Evolutionary conservation across 1,284 basidiomycete genomes (phyloP).

Genomic region (Pterula multifida): DNA sequence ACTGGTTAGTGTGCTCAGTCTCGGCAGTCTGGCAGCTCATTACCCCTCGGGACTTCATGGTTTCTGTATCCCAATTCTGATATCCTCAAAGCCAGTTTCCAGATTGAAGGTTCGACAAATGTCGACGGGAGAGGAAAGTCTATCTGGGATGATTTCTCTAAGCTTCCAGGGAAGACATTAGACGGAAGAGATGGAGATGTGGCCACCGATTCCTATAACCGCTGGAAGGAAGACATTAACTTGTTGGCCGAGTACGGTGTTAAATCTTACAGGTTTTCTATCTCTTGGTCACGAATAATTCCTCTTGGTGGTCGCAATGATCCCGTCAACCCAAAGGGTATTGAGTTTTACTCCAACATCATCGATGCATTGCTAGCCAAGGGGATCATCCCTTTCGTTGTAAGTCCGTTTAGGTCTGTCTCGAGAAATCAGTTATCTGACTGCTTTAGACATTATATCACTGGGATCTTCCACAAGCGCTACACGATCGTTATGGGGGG

Average conservation of each 20-base stretch:
- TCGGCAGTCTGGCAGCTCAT: conserved; percentile 6
- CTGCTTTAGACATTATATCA: conserved; percentile 56
- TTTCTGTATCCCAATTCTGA: no score
- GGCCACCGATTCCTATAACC: conserved; percentile 60
- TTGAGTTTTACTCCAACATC: conserved; percentile 56
- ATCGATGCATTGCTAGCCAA: conserved; percentile 54
- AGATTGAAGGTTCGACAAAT: conserved; percentile 56
- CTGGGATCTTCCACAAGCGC: conserved; percentile 65
- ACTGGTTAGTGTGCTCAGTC: conserved; percentile 33
- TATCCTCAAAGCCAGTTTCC: conserved; percentile 35
- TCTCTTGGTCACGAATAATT: conserved; percentile 67
- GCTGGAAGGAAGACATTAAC: conserved; percentile 58
- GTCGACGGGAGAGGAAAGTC: conserved; percentile 49
- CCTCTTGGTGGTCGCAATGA: conserved; percentile 58
- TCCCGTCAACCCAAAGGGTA: conserved; percentile 56
- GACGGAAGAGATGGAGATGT: conserved; percentile 58
- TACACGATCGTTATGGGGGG: conserved; percentile 62
- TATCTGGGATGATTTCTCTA: conserved; percentile 67
- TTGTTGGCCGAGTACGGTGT: conserved; percentile 48
- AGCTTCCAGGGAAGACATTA: conserved; percentile 49
- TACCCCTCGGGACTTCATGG: no score
- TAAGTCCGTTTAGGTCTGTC: conserved; percentile 24
- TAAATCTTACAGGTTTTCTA: conserved; percentile 56
- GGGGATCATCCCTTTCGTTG: conserved; percentile 60
- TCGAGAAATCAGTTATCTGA: not conserved